Conservation (phyloP, 2,329 filamentous ascomycete species). For the Fusarium subtropicale region DNA sequence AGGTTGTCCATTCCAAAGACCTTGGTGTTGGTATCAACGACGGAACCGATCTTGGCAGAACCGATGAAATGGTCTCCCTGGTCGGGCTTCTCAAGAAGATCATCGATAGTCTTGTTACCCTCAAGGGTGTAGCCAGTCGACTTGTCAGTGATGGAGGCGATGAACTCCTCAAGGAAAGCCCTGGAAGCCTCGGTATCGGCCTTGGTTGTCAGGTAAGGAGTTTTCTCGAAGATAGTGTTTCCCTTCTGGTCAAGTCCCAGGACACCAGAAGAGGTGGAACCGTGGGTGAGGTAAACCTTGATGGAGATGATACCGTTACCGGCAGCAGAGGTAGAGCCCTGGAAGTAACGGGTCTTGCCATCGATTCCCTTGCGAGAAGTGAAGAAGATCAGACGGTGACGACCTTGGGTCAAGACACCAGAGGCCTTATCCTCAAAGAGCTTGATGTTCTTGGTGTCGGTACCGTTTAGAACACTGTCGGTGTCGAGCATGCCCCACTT, state of each 20-base stretch:
- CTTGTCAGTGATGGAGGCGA: constrained; percentile 60
- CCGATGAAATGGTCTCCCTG: constrained; percentile 62
- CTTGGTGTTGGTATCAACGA: constrained; percentile 71
- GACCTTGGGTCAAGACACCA: constrained; percentile 72
- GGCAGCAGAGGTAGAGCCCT: constrained; percentile 75
- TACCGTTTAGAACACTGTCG: constrained; percentile 59
- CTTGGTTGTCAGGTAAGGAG: constrained; percentile 69
- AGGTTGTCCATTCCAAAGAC: constrained; percentile 76
- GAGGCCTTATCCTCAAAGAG: constrained; percentile 67
- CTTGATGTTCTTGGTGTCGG: constrained; percentile 68
- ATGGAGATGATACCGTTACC: constrained; percentile 64
- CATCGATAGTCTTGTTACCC: constrained; percentile 46
- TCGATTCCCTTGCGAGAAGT: constrained; percentile 69
- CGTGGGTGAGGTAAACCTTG: constrained; percentile 72
- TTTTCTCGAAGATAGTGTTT: constrained; percentile 67
- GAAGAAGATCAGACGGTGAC: constrained; percentile 67
- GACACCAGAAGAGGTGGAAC: constrained; percentile 68
- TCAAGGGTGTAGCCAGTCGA: constrained; percentile 25
- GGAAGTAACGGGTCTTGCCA: constrained; percentile 70
- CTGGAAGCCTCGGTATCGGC: constrained; percentile 74
- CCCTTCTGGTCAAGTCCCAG: constrained; percentile 69
- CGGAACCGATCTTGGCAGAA: constrained; percentile 71
- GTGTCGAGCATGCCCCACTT: constrained; percentile 49
- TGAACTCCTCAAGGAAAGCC: constrained; percentile 70
- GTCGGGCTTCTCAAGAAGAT: constrained; percentile 48